phyloP scores from a whole-genome alignment of 257 asterid species.

The Voacanga thouarsii region DNA sequence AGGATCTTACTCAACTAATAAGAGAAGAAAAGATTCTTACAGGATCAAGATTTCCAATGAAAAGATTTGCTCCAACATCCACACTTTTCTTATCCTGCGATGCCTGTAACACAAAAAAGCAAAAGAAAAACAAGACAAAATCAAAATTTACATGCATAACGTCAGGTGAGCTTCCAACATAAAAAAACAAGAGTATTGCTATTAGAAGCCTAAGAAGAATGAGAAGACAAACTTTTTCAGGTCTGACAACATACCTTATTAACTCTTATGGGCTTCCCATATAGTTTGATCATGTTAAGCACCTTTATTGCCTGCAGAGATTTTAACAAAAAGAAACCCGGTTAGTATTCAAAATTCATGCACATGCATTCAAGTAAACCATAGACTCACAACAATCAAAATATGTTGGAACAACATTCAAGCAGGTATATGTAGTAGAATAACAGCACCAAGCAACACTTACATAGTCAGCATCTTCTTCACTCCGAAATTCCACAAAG shows the following conservation, averaged over 20 bases:
- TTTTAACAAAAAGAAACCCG: background rate
- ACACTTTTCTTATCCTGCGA: constrained; percentile 96
- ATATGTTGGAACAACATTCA: background rate
- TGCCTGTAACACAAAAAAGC: constrained; percentile 47
- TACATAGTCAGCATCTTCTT: constrained; percentile 98
- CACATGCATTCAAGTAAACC: too few species aligned
- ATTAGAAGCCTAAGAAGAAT: background rate
- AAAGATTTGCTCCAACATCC: constrained; percentile 97
- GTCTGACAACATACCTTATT: constrained; percentile 57
- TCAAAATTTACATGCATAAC: background rate
- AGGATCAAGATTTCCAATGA: constrained; percentile 95
- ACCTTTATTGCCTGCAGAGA: constrained; percentile 83
- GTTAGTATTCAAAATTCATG: background rate
- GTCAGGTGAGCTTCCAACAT: background rate
- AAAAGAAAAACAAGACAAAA: background rate
- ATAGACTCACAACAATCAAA: background rate
- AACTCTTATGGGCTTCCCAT: constrained; percentile 87
- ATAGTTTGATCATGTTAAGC: constrained; percentile 82
- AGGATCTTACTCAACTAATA: background rate
- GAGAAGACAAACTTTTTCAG: constrained; percentile 2
- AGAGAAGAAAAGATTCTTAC: constrained; percentile 41
- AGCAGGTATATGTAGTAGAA: constrained; percentile 10
- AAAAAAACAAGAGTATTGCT: background rate
- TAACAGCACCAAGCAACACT: constrained; percentile 23
- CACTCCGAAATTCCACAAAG: constrained; percentile 92